Conservation (phyloP, 352 stramenopile genomes). For the Phytophthora kernoviae region DNA sequence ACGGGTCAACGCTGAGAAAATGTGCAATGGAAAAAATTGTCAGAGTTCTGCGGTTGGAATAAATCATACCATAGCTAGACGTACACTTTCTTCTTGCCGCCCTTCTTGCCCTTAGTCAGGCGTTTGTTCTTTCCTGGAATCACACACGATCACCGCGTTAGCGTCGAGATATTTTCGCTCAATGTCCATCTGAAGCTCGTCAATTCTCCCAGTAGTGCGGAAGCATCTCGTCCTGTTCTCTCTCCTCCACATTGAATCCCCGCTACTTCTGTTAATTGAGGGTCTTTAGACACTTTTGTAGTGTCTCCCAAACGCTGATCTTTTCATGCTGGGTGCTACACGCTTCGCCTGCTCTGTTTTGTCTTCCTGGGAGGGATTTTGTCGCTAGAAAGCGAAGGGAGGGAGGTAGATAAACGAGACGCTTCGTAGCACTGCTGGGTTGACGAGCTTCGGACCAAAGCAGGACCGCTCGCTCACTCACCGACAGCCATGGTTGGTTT, state of each 20-base stretch:
- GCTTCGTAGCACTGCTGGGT: conserved; percentile 3
- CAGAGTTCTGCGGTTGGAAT: conserved; percentile 6
- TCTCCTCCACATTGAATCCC: neutral
- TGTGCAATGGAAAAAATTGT: conserved; percentile 14
- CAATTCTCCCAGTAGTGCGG: neutral
- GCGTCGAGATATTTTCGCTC: neutral
- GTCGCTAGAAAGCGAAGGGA: conserved; percentile 3
- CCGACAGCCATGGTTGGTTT: conserved; percentile 87
- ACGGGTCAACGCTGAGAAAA: conserved; percentile 94
- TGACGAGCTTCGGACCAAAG: neutral
- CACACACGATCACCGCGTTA: conserved; percentile 24
- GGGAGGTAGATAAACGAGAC: conserved; percentile 12
- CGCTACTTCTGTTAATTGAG: neutral
- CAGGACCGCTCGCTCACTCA: conserved; percentile 39
- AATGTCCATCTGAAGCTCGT: conserved; percentile 3
- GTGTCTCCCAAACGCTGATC: neutral
- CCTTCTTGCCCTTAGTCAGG: conserved; percentile 92
- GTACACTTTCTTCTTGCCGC: conserved; percentile 93
- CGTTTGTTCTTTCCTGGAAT: conserved; percentile 90
- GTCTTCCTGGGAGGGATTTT: neutral
- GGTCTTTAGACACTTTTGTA: neutral
- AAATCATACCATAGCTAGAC: conserved; percentile 20
- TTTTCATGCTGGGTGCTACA: neutral
- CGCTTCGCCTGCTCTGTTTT: neutral
- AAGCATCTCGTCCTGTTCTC: neutral